Conservation (phyloP, 2,329 filamentous ascomycete species). For the Neurospora sp. region DNA sequence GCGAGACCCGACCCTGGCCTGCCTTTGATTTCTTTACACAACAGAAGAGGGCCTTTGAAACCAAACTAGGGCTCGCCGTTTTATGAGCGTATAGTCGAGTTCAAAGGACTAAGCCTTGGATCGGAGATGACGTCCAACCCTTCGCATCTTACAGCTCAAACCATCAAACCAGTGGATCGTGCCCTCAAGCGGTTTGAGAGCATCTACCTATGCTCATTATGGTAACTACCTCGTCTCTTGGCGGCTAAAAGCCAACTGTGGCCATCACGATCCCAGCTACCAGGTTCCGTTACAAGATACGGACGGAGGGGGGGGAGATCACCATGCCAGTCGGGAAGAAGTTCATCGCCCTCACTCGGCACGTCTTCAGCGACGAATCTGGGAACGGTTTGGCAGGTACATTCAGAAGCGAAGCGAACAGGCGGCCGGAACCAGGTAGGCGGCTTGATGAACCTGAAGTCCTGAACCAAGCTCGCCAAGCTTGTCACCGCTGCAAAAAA, state of each 20-base stretch:
- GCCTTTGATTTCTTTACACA: not conserved
- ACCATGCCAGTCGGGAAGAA: not conserved
- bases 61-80: not conserved
- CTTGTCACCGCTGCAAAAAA: not conserved
- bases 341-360: not conserved
- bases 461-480: not conserved
- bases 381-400: not conserved
- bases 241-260: not conserved
- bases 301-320: not conserved
- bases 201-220: too few relatives aligned
- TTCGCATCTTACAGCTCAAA: too few relatives aligned
- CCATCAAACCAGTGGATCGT: too few relatives aligned
- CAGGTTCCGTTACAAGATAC: not conserved
- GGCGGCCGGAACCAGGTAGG: not conserved
- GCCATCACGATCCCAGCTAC: not conserved
- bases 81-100: not conserved
- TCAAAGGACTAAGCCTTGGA: not conserved
- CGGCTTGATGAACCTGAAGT: too few relatives aligned
- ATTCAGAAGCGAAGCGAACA: not conserved
- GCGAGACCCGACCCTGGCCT: not conserved
- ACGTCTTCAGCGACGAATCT: not conserved
- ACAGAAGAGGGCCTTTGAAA: not conserved
- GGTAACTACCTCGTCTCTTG: too few relatives aligned
- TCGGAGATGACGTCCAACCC: not conserved
- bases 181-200: too few relatives aligned